A percentile compares a stretch with the other conserved stretches of the same genome.
phyloP scores from a whole-genome alignment of 176 grass and related monocot species.

The Puccinellia tenuiflora region DNA sequence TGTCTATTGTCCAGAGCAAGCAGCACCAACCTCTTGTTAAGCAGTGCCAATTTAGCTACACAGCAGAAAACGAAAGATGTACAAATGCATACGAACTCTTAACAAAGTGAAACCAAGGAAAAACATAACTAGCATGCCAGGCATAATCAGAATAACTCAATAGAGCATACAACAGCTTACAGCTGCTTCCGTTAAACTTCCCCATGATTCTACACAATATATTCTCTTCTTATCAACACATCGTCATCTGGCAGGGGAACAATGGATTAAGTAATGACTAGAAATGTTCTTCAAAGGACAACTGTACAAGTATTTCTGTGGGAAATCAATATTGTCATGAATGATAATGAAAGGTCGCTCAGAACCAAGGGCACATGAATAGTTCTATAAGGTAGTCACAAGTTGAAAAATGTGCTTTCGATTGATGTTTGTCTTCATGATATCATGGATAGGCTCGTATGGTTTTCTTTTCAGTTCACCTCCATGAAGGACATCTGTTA shows the following conservation, averaged over 20 bases:
- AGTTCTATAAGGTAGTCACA: background rate
- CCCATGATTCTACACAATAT: background rate
- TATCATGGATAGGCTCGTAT: background rate
- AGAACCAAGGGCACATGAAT: background rate
- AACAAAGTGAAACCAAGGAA: background rate
- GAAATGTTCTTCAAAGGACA: background rate
- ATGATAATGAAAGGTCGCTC: background rate
- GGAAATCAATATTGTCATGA: background rate
- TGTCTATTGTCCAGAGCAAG: slow-evolving; percentile 33
- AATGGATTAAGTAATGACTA: background rate
- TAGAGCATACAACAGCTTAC: background rate
- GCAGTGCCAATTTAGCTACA: slow-evolving; percentile 20
- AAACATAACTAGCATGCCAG: background rate
- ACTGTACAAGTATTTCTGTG: background rate
- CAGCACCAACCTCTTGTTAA: slow-evolving; percentile 28
- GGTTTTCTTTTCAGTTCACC: background rate
- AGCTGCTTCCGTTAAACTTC: background rate
- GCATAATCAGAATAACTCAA: background rate
- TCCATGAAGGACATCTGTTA: slow-evolving; percentile 6
- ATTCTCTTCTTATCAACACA: background rate
- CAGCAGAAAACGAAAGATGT: slow-evolving; percentile 27
- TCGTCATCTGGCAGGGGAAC: background rate
- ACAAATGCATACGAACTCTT: slow-evolving; percentile 10
- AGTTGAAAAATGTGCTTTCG: slow-evolving; percentile 9
- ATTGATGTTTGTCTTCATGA: background rate